Percentiles rank a stretch among this genome's conserved stretches.
Evolutionary conservation across 495 filamentous ascomycete genomes (phyloP).

Genomic region (Xanthoparmelia taractica): DNA sequence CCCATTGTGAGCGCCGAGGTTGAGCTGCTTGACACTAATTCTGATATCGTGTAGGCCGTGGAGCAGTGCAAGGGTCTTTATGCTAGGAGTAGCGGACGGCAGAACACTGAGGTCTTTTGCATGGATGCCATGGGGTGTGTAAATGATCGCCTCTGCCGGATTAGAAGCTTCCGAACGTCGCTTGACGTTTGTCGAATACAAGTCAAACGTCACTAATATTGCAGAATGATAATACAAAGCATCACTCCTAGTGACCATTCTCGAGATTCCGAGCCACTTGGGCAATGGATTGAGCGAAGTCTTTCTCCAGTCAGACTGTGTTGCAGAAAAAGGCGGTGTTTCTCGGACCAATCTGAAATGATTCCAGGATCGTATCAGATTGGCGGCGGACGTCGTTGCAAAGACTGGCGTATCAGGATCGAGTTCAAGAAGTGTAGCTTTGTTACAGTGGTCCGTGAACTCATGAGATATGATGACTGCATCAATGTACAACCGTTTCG

Average conservation of each 20-base stretch:
- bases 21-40: slow-evolving; percentile 43
- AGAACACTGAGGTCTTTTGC: slow-evolving; percentile 32
- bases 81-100: slow-evolving; percentile 30
- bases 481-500: slow-evolving; percentile 34
- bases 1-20: slow-evolving; percentile 49
- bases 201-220: slow-evolving; percentile 41
- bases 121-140: slow-evolving; percentile 50
- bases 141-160: slow-evolving; percentile 43
- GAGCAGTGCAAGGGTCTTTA: slow-evolving; percentile 43
- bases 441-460: slow-evolving; percentile 53
- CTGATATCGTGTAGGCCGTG: slow-evolving; percentile 49
- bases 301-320: slow-evolving; percentile 32
- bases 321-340: slow-evolving; percentile 29
- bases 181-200: slow-evolving; percentile 15
- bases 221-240: slow-evolving; percentile 47
- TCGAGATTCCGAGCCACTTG: slow-evolving; percentile 41
- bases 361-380: slow-evolving; percentile 40
- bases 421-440: slow-evolving; percentile 43
- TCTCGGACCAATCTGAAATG: slow-evolving; percentile 41
- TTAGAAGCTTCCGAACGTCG: slow-evolving; percentile 16
- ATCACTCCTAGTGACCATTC: slow-evolving; percentile 38
- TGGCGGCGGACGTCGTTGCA: slow-evolving; percentile 41
- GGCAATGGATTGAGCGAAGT: slow-evolving; percentile 37
- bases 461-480: slow-evolving; percentile 45
- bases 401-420: slow-evolving; percentile 41